Conservation (phyloP, 768 basidiomycete genomes). For the Amanita pseudoporphyria region DNA sequence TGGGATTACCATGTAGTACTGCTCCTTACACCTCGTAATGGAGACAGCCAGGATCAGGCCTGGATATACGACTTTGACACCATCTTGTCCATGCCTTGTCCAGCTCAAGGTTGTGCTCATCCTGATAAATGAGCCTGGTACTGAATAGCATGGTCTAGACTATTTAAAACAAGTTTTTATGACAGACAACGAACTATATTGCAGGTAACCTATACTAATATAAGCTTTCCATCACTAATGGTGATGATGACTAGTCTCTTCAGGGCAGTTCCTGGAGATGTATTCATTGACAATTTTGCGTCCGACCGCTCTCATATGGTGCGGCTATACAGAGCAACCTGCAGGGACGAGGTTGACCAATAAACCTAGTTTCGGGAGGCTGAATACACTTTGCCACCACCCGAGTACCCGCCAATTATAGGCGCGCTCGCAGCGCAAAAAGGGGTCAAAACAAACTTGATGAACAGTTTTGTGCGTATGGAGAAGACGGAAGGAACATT, state of each 20-base stretch:
- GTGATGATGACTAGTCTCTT: constrained; percentile 34
- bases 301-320: constrained; percentile 78
- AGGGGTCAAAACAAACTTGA: constrained; percentile 10
- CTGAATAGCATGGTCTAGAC: constrained; percentile 20
- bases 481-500: constrained; percentile 2
- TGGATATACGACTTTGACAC: constrained; percentile 74
- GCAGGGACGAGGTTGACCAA: constrained; percentile 47
- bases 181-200: constrained; percentile 24
- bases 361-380: constrained; percentile 10
- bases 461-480: constrained; percentile 13
- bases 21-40: constrained; percentile 28
- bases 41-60: constrained; percentile 4
- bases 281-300: constrained; percentile 51
- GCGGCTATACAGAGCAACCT: constrained; percentile 35
- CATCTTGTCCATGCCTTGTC: constrained; percentile 38
- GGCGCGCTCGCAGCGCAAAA: constrained; percentile 7
- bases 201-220: constrained; percentile 26
- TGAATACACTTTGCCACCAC: constrained; percentile 20
- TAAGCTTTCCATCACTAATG: not conserved
- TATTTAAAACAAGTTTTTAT: constrained; percentile 40
- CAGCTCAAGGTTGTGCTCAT: constrained; percentile 32
- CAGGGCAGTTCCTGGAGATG: constrained; percentile 44
- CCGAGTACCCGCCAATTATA: constrained; percentile 11
- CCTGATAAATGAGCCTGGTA: not conserved
- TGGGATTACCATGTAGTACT: constrained; percentile 77